Base-by-base conservation (phyloP, 352 stramenopile species). In the Phytophthora melonis region DNA sequence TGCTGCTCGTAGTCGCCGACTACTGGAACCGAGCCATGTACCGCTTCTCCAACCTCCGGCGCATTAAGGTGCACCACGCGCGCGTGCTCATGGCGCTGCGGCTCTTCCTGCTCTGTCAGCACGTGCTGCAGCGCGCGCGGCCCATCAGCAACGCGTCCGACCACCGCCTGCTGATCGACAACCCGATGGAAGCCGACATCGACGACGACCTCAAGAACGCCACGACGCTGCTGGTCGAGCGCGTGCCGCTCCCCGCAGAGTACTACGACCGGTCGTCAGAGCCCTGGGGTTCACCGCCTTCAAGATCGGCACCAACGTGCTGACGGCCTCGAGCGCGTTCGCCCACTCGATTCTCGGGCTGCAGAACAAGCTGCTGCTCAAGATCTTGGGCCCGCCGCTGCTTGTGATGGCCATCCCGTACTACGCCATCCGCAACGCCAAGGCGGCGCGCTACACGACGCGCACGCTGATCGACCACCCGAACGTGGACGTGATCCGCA, bases 191-290 rank as follows among this genome's bases (percentile, higher is more conserved):
- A 58, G 82, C 88, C 43, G 90, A 96, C 66, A 97, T 97, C 69
- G 89, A 97, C 58, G 90, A 97, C 66, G 86, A 97, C 68, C 63
- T 95, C 36, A 97, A 97, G 70, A 94, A 93, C 55, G 90, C 90
- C 27, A 95, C 88, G 52, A 82, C 83, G 18, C 63, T 97, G 55
- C 75, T 97, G 19, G 78, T 97, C 10, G 88, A 97, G 57, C 78
- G 87, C 19, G 90, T 97, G 62, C 90, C 90, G 10, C 76, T 97
- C 1, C 90, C 90, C 45, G 77, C 84, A 52, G 90, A 97, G 75
- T 95, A 92, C 74, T 92, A 97, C 54, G 88, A 97, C 62, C 82
- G 84, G 14, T 97, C 90, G 21, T 93, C 85, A 9, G 90, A 97
- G 68, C 88, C 88, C 3, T 73, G 19, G 90, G 90, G 0, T 90